phyloP scores from a whole-genome alignment of 2,329 filamentous ascomycete species.

The Capronia epimyces region DNA sequence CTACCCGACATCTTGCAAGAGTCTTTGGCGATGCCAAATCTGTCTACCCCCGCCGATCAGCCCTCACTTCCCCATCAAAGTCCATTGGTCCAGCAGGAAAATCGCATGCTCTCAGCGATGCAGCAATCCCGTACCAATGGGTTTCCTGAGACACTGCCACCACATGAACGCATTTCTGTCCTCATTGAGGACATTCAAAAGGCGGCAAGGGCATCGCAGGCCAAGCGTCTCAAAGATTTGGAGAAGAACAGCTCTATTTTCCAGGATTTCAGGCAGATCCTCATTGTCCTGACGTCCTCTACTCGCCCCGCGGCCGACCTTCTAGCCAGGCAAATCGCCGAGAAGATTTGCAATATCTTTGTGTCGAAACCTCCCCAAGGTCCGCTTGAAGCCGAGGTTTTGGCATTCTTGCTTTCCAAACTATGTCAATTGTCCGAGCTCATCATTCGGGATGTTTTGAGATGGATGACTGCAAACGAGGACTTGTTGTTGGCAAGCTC shows the following conservation, averaged over 20 bases:
- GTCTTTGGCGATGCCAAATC: conserved; percentile 55
- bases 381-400: conserved; percentile 57
- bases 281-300: conserved; percentile 49
- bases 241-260: conserved; percentile 51
- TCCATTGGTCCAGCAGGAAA: conserved; percentile 47
- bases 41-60: conserved; percentile 58
- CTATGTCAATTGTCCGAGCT: conserved; percentile 53
- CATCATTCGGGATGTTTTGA: conserved; percentile 41
- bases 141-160: conserved; percentile 52
- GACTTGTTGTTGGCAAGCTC: conserved; percentile 60
- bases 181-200: conserved; percentile 55
- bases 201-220: conserved; percentile 51
- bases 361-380: conserved; percentile 50
- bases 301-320: conserved; percentile 49
- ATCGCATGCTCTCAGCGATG: conserved; percentile 37
- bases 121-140: conserved; percentile 51
- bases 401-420: conserved; percentile 56
- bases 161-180: conserved; percentile 50
- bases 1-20: conserved; percentile 60
- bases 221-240: conserved; percentile 55
- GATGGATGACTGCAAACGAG: conserved; percentile 48
- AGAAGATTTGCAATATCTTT: conserved; percentile 52
- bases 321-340: conserved; percentile 51
- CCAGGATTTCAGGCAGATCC: conserved; percentile 53
- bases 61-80: conserved; percentile 57